Evolutionary conservation across 2,329 filamentous ascomycete species (phyloP).

Genomic region (Hypoxylon sp.): DNA sequence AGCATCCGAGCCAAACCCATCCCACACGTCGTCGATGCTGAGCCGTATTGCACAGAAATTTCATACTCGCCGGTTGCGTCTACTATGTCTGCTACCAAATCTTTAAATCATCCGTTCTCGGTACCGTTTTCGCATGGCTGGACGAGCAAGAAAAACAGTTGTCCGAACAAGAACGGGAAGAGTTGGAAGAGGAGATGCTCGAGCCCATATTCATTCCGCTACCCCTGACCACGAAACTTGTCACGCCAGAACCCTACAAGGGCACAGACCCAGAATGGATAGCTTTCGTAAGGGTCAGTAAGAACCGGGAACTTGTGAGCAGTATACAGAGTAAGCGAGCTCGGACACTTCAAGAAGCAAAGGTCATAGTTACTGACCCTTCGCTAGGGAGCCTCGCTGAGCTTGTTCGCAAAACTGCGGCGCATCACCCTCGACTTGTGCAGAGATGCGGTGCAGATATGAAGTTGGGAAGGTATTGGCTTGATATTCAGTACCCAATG

Average conservation of each 20-base stretch:
- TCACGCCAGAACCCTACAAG: conserved; percentile 64
- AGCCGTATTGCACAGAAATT: conserved; percentile 31
- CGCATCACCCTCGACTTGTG: conserved; percentile 58
- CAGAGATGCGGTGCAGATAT: conserved; percentile 62
- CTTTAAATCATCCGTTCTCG: conserved; percentile 61
- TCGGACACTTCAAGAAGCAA: conserved; percentile 24
- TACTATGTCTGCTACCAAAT: conserved; percentile 56
- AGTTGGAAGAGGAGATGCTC: conserved; percentile 57
- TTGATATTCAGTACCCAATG: conserved; percentile 71
- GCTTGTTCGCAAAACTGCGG: conserved; percentile 58
- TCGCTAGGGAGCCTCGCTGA: conserved; percentile 60
- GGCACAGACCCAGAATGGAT: conserved; percentile 73
- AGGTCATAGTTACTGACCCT: conserved; percentile 42
- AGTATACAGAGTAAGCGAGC: conserved; percentile 60
- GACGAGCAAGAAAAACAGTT: conserved; percentile 59
- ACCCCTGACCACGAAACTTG: conserved; percentile 66
- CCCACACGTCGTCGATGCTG: conserved; percentile 1
- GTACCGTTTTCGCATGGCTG: conserved; percentile 58
- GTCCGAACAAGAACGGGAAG: conserved; percentile 59
- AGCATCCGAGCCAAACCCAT: neutral
- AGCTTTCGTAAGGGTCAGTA: conserved; percentile 69
- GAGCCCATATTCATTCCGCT: conserved; percentile 70
- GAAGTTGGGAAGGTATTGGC: conserved; percentile 66
- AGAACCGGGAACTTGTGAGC: conserved; percentile 62
- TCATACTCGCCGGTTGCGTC: conserved; percentile 52